phyloP scores from a whole-genome alignment of 108 stramenopile species.

The Parmales sp. region DNA sequence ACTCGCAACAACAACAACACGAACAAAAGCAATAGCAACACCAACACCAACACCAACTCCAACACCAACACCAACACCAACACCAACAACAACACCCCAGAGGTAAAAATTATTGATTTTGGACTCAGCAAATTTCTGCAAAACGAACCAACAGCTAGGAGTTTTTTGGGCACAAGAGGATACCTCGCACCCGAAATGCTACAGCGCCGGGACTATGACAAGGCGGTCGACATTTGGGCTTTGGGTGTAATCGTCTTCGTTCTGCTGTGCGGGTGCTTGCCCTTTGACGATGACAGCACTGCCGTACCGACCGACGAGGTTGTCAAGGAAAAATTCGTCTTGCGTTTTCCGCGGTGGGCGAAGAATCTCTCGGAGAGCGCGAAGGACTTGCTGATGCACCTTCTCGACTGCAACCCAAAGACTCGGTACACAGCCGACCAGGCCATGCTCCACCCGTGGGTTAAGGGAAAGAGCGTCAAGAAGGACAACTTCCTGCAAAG shows the following conservation, averaged over 20 bases:
- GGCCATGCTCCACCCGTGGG: constrained; percentile 91
- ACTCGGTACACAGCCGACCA: constrained; percentile 84
- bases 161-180: constrained; percentile 88
- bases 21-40: constrained; percentile 20
- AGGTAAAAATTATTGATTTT: constrained; percentile 97
- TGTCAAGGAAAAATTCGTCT: constrained; percentile 62
- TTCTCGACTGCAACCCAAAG: constrained; percentile 75
- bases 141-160: constrained; percentile 54
- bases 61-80: constrained; percentile 31
- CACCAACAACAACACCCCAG: constrained; percentile 31
- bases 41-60: constrained; percentile 32
- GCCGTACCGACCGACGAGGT: constrained; percentile 60
- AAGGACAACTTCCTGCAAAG: constrained; percentile 61
- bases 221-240: constrained; percentile 77
- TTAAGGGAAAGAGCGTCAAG: constrained; percentile 60
- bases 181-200: constrained; percentile 96
- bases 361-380: constrained; percentile 73
- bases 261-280: constrained; percentile 87
- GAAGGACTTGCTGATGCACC: constrained; percentile 77
- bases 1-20: constrained; percentile 34
- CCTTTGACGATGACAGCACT: constrained; percentile 92
- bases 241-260: constrained; percentile 85
- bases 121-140: constrained; percentile 63
- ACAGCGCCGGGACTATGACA: constrained; percentile 71
- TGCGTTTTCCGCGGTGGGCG: constrained; percentile 82